A percentile compares a stretch with the other conserved stretches of the same genome.
phyloP scores from a whole-genome alignment of 768 basidiomycete genomes.

The Termitomyces titanicus region DNA sequence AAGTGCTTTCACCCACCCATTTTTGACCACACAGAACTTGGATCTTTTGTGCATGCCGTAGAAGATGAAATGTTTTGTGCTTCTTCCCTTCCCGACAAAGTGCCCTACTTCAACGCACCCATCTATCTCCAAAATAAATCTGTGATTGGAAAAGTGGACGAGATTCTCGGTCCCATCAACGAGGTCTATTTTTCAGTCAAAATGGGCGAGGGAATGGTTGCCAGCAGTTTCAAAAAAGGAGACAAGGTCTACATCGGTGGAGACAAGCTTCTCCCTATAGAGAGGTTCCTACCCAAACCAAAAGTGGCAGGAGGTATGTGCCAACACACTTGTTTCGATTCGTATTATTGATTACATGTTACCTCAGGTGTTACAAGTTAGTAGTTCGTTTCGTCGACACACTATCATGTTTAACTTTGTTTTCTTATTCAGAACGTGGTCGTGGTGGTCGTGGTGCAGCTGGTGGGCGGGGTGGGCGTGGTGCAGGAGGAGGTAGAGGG shows the following conservation, averaged over 20 bases:
- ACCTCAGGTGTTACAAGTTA: constrained; percentile 46
- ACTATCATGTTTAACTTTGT: constrained; percentile 7
- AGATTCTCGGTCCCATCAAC: constrained; percentile 99
- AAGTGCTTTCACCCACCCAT: constrained; percentile 6
- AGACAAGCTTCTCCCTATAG: constrained; percentile 96
- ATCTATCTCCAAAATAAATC: constrained; percentile 98
- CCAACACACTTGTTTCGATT: constrained; percentile 9
- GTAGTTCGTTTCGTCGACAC: constrained; percentile 12
- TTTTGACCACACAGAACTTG: constrained; percentile 64
- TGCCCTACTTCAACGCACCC: constrained; percentile 98
- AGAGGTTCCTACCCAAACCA: constrained; percentile 95
- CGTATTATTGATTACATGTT: background rate
- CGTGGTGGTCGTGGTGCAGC: constrained; percentile 36
- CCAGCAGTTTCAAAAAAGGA: constrained; percentile 92
- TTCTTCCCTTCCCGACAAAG: constrained; percentile 80
- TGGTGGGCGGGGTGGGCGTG: constrained; percentile 33
- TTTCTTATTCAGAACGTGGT: constrained; percentile 31
- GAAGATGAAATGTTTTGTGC: constrained; percentile 98
- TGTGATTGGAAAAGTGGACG: constrained; percentile 94
- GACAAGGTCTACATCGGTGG: constrained; percentile 97
- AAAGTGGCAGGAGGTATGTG: constrained; percentile 68
- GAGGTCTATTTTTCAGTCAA: constrained; percentile 98
- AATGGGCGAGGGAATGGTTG: constrained; percentile 95
- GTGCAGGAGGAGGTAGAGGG: constrained; percentile 39
- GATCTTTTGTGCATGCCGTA: constrained; percentile 89